Base-by-base conservation (phyloP, 345 rosid genomes). In the Melaleuca quinquenervia region DNA sequence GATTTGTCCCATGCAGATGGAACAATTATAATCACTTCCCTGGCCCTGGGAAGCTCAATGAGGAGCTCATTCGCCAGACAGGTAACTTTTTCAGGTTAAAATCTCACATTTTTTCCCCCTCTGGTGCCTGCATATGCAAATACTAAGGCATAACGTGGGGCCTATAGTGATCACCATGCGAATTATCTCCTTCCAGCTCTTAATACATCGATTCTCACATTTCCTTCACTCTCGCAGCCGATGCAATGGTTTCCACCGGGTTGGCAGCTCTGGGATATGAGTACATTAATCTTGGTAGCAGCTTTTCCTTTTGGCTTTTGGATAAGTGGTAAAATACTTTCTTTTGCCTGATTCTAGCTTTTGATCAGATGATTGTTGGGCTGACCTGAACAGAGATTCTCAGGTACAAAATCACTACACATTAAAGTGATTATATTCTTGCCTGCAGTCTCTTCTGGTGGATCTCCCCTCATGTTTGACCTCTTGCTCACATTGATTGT, bases 181-280 rank as follows among this genome's bases (percentile, higher is more conserved):
- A 62, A 29, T 29, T 15, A 29, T 62, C 75, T 62, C 75, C 75
- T 62, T 62, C 41, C 20, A 4, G 12, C 78, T 18, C 45, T 64
- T 64, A 16, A 64, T 64, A 20, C 78, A 32, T 16, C 5, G 45
- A 20, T 64, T 32, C 78, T 27, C 22, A 70, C 48, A 24, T 21
- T 53, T 27, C 45, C 53, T 52, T 52, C 24, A 27, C 49, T 24
- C 75, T 58, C 11, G n/a, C 54, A 85, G 94, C 92, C 21, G 92
- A 92, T 88, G 93, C 92, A 36, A 82, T 92, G 85, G 92, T 92
- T 56, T 88, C 92, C 22, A 91, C 89, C 21, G 94, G 94, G 41
- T 91, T 92, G 24, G 56, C 89, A 54, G 85, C 85, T 82, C 87
- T 91, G 36, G 92, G 93, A 51, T 92, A 92, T n/a, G 78, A 52